Base-by-base conservation (phyloP, 306 rosid genomes). In the Begonia loranthoides region DNA sequence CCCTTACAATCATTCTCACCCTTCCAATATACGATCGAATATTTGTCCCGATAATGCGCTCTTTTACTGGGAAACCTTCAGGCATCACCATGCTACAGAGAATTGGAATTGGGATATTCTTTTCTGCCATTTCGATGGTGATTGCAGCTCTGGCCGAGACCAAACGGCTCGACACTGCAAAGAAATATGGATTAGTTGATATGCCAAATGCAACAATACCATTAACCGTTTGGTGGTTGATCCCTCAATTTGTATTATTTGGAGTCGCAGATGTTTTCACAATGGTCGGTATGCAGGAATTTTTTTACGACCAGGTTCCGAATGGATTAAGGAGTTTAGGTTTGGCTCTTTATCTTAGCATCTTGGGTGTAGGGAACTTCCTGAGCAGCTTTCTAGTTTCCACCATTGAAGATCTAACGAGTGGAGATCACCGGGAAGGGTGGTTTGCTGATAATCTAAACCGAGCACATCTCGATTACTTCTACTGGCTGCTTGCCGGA, bases 221-320 rank as follows among this genome's bases (percentile, higher is more conserved):
- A 9, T 76, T 86, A 83, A 82, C 79, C 48, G 56, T 86, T 41
- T 74, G 88, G 93, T 82, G 95, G 88, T 55, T 86, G 68, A 44
- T 63, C 68, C 93, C 88, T 38, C 93, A 82, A 39, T 82, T 76
- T 51, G 52, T 72, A n/a, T 54, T 86, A 62, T 58, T 56, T 9
- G 95, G 93, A 49, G 16, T 77, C 6, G 60, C 86, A 0, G 76
- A 75, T 7, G 76, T 64, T 54, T 79, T 86, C 63, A 75, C 81
- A 2, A 61, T 82, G 76, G 79, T 86, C 43, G 95, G 93, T 34
- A 65, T 86, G 17, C 86, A 86, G 56, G 95, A 86, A 50, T 82
- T 82, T 58, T 86, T 86, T 64, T 82, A 86, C 44, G 88, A 82
- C 50, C 95, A 82, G 56, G 80, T 76, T 34, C 93, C 93, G 45